Evolutionary conservation across 2,329 filamentous ascomycete species (phyloP).

Genomic region (Teratosphaeria gauchensis): DNA sequence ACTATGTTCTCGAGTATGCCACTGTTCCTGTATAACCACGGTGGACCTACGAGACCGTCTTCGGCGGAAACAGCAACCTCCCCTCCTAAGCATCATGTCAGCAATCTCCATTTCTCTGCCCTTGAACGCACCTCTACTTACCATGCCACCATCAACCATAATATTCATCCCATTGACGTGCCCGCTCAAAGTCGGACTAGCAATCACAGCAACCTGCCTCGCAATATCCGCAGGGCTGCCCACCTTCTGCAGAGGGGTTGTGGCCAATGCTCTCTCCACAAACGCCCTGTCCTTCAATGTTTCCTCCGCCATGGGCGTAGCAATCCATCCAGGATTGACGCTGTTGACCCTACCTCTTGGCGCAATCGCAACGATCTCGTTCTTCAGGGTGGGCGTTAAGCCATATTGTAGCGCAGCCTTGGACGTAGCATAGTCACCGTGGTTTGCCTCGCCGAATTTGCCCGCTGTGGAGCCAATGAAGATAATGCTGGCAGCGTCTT

Average conservation of each 20-base stretch:
- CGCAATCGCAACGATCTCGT: conserved; percentile 23
- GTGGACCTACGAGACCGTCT: not conserved
- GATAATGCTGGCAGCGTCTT: conserved; percentile 19
- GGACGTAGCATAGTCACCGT: conserved; percentile 21
- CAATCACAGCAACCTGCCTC: conserved; percentile 20
- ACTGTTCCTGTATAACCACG: not conserved
- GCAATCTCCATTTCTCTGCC: not conserved
- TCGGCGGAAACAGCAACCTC: conserved; percentile 13
- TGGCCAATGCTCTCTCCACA: conserved; percentile 21
- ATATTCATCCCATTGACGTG: conserved; percentile 21
- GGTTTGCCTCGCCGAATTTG: conserved; percentile 24
- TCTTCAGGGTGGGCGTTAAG: conserved; percentile 21
- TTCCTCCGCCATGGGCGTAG: conserved; percentile 17
- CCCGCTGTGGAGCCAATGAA: conserved; percentile 26
- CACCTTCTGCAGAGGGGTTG: conserved; percentile 24
- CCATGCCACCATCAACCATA: conserved; percentile 22
- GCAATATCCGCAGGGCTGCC: conserved; percentile 19
- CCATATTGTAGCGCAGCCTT: conserved; percentile 25
- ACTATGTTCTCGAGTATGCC: not conserved
- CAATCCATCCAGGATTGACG: conserved; percentile 22
- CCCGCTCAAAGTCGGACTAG: conserved; percentile 17
- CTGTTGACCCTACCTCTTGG: conserved; percentile 19
- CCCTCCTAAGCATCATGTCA: conserved; percentile 7
- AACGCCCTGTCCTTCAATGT: conserved; percentile 19
- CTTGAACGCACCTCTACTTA: not conserved